A percentile compares a stretch with the other conserved stretches of the same genome.
These are phyloP conservation scores for Aspergillus haitiensis DNA, from an alignment of 495 filamentous ascomycete species.

Conservation along the genomic window DNA sequence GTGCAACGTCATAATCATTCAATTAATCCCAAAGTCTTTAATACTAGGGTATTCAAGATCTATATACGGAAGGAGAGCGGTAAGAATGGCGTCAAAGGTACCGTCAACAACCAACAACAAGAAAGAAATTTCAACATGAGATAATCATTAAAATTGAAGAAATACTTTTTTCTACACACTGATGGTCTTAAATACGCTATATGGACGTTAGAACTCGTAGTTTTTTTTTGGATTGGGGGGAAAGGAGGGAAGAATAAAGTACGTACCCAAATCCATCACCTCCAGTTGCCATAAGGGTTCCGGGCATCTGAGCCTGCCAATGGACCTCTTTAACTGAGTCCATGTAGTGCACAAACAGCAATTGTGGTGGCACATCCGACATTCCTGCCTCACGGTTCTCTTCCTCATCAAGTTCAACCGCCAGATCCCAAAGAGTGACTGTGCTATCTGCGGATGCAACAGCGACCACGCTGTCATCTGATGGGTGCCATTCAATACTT, in stretches of 20 bases:
- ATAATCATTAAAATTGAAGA: slow-evolving; percentile 15
- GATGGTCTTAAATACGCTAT: slow-evolving; percentile 57
- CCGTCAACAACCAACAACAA: background rate
- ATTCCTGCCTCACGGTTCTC: slow-evolving; percentile 87
- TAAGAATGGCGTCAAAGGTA: background rate
- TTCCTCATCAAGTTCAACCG: slow-evolving; percentile 94
- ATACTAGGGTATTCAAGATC: background rate
- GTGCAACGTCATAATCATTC: slow-evolving; percentile 1
- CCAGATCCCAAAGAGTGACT: slow-evolving; percentile 93
- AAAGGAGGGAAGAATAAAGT: slow-evolving; percentile 13
- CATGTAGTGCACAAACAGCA: slow-evolving; percentile 96
- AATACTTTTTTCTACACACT: slow-evolving; percentile 46
- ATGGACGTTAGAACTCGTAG: slow-evolving; percentile 24
- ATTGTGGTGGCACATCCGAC: slow-evolving; percentile 86
- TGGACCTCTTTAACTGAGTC: slow-evolving; percentile 91
- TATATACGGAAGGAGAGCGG: slow-evolving; percentile 6
- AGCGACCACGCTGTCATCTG: slow-evolving; percentile 89
- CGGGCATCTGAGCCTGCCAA: slow-evolving; percentile 96
- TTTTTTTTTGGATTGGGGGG: background rate
- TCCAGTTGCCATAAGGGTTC: slow-evolving; percentile 86
- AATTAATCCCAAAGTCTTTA: background rate
- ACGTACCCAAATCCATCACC: slow-evolving; percentile 74
- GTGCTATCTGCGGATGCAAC: slow-evolving; percentile 93
- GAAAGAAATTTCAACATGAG: slow-evolving; percentile 1
- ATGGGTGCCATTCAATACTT: slow-evolving; percentile 95